Base-by-base conservation (phyloP, 2,329 filamentous ascomycete genomes). In the Monilinia aucupariae region DNA sequence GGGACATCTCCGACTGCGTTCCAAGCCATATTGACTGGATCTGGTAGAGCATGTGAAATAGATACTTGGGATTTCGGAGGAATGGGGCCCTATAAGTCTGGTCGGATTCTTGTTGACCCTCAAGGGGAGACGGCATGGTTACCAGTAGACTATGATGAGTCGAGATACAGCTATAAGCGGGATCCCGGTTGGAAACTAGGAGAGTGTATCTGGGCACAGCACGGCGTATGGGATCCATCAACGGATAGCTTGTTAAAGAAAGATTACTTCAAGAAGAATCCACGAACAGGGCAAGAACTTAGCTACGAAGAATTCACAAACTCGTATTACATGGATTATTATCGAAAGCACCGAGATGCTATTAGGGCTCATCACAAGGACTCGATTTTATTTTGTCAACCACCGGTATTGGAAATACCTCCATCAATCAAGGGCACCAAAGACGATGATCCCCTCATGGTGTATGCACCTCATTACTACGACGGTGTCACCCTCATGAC, bases 401-500 rank as follows among this genome's bases (percentile, higher is more conserved):
- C 90, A 13, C 91, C 93, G 0, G 92, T 94, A 0, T 84, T 97
- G 69, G 94, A 99, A 76, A 84, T 99, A 15, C 94, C 94, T 0
- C 94, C 96, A 0, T 80, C 81, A 51, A 88, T 97, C 73, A 96
- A 94, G 75, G 92, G 87, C 15, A 96, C 92, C 0, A 79, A 82
- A 34, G 93, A 97, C 72, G 92, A 97, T 70, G 92, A 99, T 69
- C 86, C 86, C 4, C 90, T 88, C 66, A 88, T 97, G 83, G 89
- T 92, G 2, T 97, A 97, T 74, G 88, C 94, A 12, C 91, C 92
- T 1, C 94, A 99, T 76, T 99, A 91, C 74, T 99, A 99, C 75
- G 94, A 99, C 70, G 94, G 94, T 13, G 89, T 99, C 62, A 99
- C 94, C 0, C 81, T 99, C 4, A 90, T 99, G 83, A 97, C 91